A percentile compares a stretch with the other conserved stretches of the same genome.
Conservation (phyloP, 371 early-diverging fungal species). For the Mucor plumbeus region DNA sequence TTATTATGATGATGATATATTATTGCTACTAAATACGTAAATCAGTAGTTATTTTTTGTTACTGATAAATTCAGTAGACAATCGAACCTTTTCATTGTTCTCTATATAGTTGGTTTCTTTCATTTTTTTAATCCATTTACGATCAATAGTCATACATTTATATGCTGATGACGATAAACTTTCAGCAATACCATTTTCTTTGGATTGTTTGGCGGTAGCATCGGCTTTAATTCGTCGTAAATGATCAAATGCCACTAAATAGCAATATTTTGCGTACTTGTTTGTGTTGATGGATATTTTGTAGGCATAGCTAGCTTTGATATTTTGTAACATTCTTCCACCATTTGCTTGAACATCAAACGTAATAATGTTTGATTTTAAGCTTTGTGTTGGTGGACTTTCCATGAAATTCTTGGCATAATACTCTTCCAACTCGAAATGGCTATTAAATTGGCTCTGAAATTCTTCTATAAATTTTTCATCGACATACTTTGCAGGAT, state of each 20-base stretch:
- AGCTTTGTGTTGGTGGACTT: conserved; percentile 1
- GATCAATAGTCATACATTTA: conserved; percentile 23
- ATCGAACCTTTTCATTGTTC: neutral
- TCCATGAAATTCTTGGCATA: conserved; percentile 30
- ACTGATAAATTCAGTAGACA: neutral
- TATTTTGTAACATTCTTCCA: conserved; percentile 17
- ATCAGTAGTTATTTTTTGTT: neutral
- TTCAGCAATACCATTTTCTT: conserved; percentile 20
- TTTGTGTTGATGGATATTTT: neutral
- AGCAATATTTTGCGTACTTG: conserved; percentile 36
- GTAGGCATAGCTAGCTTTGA: conserved; percentile 38
- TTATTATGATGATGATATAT: too few relatives aligned
- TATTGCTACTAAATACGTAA: too few relatives aligned
- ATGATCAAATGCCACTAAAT: conserved; percentile 34
- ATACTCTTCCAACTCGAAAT: conserved; percentile 45
- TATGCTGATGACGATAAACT: conserved; percentile 14
- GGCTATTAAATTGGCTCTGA: conserved; percentile 23
- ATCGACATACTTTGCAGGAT: conserved; percentile 25
- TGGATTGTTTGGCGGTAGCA: conserved; percentile 15
- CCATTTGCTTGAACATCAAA: conserved; percentile 25
- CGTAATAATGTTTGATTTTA: conserved; percentile 23
- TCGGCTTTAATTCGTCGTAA: conserved; percentile 39
- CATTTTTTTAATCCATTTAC: conserved; percentile 20
- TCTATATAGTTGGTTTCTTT: conserved; percentile 16
- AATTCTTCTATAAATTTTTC: conserved; percentile 11